Conservation (phyloP, 148 eudicot genomes). For the Vaccinium corymbosum region DNA sequence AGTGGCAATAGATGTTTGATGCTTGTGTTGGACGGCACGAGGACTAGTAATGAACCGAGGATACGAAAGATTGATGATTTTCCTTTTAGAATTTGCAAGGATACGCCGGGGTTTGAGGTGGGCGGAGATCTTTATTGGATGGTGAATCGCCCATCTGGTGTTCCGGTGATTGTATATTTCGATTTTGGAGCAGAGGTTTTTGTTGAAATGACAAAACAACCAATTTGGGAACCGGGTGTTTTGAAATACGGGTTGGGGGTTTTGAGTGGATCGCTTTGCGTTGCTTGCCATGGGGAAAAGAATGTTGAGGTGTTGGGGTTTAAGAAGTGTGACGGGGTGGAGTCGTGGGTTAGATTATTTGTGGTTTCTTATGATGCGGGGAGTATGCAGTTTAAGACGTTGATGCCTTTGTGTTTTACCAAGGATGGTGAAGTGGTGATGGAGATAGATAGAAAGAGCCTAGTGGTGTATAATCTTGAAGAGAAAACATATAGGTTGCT, state of each 20-base stretch:
- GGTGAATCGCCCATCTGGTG: neutral
- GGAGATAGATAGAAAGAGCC: neutral
- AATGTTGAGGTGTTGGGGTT: conserved; percentile 1
- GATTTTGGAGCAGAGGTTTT: conserved; percentile 3
- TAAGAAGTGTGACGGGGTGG: neutral
- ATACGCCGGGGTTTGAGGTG: neutral
- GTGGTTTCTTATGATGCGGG: neutral
- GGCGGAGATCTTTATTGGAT: neutral
- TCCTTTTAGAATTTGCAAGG: neutral
- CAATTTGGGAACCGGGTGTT: neutral
- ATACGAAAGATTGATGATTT: neutral
- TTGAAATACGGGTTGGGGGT: neutral
- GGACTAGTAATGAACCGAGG: neutral
- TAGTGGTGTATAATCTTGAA: neutral
- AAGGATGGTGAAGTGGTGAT: neutral
- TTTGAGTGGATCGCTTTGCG: neutral
- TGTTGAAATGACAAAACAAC: neutral
- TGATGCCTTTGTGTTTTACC: neutral
- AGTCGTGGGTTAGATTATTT: neutral
- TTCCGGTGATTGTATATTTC: neutral
- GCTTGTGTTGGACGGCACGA: neutral
- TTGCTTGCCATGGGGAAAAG: neutral
- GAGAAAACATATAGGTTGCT: neutral
- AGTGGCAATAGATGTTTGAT: too few relatives aligned
- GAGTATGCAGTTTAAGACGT: neutral